A percentile compares a stretch with the other conserved stretches of the same genome.
Conservation (phyloP, 306 rosid species). For the Senna siamea region DNA sequence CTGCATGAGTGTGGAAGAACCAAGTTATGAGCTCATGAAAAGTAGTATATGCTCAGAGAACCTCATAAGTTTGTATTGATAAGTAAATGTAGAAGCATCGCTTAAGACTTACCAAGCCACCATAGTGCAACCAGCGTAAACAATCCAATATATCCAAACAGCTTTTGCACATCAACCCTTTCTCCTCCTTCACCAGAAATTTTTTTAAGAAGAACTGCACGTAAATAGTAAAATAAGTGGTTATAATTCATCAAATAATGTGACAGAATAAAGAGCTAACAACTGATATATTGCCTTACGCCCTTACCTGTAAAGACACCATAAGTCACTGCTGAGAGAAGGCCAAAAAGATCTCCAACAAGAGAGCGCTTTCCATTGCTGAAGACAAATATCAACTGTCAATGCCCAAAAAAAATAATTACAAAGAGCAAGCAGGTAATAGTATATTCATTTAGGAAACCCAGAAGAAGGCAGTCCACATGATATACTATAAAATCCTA, state of each 20-base stretch:
- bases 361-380: slow-evolving; percentile 80
- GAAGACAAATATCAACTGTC: slow-evolving; percentile 60
- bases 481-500: slow-evolving; percentile 1
- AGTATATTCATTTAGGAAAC: slow-evolving; percentile 22
- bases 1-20: neutral
- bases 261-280: neutral
- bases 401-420: slow-evolving; percentile 51
- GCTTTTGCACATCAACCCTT: slow-evolving; percentile 85
- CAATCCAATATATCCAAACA: slow-evolving; percentile 97
- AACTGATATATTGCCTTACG: slow-evolving; percentile 8
- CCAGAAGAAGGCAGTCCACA: neutral
- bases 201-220: slow-evolving; percentile 83
- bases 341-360: slow-evolving; percentile 91
- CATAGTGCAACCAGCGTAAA: slow-evolving; percentile 83
- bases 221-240: slow-evolving; percentile 27
- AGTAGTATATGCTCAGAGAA: neutral
- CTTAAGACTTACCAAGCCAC: slow-evolving; percentile 83
- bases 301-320: slow-evolving; percentile 85
- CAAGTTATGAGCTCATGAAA: slow-evolving; percentile 24
- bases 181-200: slow-evolving; percentile 93
- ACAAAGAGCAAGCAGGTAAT: slow-evolving; percentile 44
- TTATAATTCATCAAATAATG: slow-evolving; percentile 30
- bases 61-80: neutral
- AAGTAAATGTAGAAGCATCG: slow-evolving; percentile 29
- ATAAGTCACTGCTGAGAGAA: slow-evolving; percentile 88